Base-by-base conservation (phyloP, 306 rosid species). In the Cicer judaicum region DNA sequence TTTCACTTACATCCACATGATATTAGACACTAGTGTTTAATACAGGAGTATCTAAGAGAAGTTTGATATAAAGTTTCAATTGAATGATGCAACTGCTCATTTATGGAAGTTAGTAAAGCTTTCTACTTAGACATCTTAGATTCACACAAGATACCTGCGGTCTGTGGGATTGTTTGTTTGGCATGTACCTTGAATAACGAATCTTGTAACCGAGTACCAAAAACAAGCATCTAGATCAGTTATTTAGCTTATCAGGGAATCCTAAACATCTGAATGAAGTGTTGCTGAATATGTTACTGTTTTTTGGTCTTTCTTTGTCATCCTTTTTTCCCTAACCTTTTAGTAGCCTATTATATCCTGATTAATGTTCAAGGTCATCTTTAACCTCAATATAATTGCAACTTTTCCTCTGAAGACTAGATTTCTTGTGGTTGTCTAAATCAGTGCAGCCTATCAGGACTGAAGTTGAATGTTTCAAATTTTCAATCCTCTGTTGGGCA, bases 61-160 rank as follows among this genome's bases (percentile, higher is more conserved):
- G 14, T 61, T 18, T 71, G 60, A 49, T 38, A 34, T 63, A 72
- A 77, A 56, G 49, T 46, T 40, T 76, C 68, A 11, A 21, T 65
- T 50, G 97, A 93, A 82, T 88, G 91, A 83, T 93, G 87, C 81
- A 97, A 88, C 67, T 93, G 96, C 74, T 89, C 89, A 57, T 8
- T 54, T 49, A 16, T 70, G 52, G 19, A 16, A 38, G 29, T 39
- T 70, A 18, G 50, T 70, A 52, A 52, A 52, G 19, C 14, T 8
- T 70, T 70, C 38, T 34, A 15, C 38, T 52, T 19, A 8, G 49
- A n/a, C 49, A 63, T 63, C 68, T 15, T 41, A 63, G 24, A 70
- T 70, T 53, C 40, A 38, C 49, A 15, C 15, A 70, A 39, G 50
- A 14, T 16, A 70, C 75, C 4, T 70, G 62, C 15, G 15, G 36